Base-by-base conservation (phyloP, 2,329 filamentous ascomycete genomes). In the Penicillium sp. region DNA sequence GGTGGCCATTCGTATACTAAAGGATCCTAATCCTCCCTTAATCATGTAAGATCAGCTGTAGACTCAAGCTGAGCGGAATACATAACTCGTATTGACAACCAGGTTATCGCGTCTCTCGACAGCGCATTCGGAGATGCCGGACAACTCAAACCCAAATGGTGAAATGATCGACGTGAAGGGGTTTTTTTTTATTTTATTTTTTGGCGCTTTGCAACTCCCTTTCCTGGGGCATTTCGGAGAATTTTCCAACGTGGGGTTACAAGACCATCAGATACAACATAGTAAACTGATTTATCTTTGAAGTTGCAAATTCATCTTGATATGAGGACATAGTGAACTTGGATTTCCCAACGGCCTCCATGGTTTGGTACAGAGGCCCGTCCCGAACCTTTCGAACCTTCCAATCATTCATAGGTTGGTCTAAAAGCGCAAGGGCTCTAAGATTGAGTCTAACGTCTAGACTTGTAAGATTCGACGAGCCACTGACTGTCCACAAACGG, bases 341-440 rank as follows among this genome's bases (percentile, higher is more conserved):
- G 17, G 8, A 49, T 35, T 42, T 44, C 17, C 16, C 44, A 50
- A 49, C 60, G 60, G 53, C 33, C 56, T 62, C 57, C 60, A 57
- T 54, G 54, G 65, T 66, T 59, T 67, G 66, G 62, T 65, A 59
- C 60, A 51, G 65, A 67, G 64, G 68, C 62, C 67, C 65, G 67
- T 61, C 61, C 66, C 66, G 67, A 61, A 46, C 58, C 62, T 55
- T 58, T 58, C 30, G 31, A 12, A 7, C 25, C 33, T 14, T 43
- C 14, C 28, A 45, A 45, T 35, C 30, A 31, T 14, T 5, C 4
- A 31, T 31, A 31, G 30, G 30, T 31, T 14, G 17, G 26, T 44
- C 33, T 31, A 30, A 33, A 33, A 45, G 12, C 9, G 8, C 17
- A 31, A 30, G 17, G 11, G 5, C 31, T 37, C 26, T 45, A 37